Evolutionary conservation across 1,284 basidiomycete genomes (phyloP), one percentile per base, ranked within the genome.

Genomic region (Kwoniella shivajii): DNA sequence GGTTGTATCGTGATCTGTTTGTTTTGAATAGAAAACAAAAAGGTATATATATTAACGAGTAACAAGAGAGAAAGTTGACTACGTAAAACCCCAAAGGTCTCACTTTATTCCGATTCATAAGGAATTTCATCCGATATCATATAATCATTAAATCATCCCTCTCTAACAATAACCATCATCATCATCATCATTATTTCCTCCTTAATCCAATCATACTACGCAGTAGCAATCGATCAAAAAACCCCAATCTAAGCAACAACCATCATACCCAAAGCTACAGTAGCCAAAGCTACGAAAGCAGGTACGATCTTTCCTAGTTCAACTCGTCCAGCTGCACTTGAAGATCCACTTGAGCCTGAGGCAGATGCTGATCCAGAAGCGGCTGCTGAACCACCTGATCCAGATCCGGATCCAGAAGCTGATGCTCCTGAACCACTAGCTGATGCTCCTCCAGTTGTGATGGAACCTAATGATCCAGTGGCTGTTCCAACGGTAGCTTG

Each of bases 401-500:
- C 42, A 30, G 59, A 45, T 26, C 56, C 52, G 13, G 59, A 56
- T n/a, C n/a, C n/a, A 48, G 56, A 49, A 39, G 56, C 59, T 22
- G 46, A 46, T 13, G 42, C 43, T 9, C 56, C 52, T 5, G 57
- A 50, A 16, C 45, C 39, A 3, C 24, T 11, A 30, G 60, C 49
- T 11, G 58, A 42, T 10, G 57, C 55, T 45, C 51, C 55, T 30
- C 46, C 47, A 18, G 49, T 47, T 22, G 55, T 49, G 45, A 52
- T 45, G 13, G 61, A 55, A 27, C 57, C 54, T 3, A 64, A 63
- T 6, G 67, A 39, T 36, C 66, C 71, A 33, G 69, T 69, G 30
- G 52, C 61, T 27, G 69, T 60, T 20, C 72, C 74, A 24, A 72
- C 62, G 9, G 54, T 22, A 41, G 74, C 39, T 57, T 73, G 74